Base-by-base conservation (phyloP, 2,329 filamentous ascomycete genomes). In the Trichoderma guizhouense region DNA sequence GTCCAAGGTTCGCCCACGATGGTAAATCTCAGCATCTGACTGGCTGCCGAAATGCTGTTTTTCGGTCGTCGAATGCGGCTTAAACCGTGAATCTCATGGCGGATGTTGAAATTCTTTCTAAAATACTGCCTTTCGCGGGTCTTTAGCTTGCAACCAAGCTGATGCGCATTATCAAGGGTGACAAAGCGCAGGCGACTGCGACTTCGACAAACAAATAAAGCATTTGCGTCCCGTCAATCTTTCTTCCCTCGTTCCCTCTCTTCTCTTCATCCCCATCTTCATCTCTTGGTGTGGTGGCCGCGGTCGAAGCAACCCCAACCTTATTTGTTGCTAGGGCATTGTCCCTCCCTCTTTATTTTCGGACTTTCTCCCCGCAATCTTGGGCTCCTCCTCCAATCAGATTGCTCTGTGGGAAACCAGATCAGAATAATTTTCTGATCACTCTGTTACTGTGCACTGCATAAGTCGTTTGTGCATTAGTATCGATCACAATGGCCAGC, bases 1-100 rank as follows among this genome's bases (percentile, higher is more conserved):
- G 74, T 69, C 72, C 68, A 28, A 69, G 64, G 57, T 51, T 74
- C 62, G 70, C 67, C 71, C 75, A 76, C 75, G 73, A 73, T 72
- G 67, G 30, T 26, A 67, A 32, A 24, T 61, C 39, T 26, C 34
- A 24, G 9, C 9, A 28, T 74, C 66, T 76, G 57, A 76, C 72
- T 76, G 75, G 75, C 61, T 24, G 69, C 65, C 18, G 28, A 30
- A 24, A 55, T 55, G 18, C 51, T 62, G 55, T 34, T n/a, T 65
- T 64, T 74, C 73, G 63, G 65, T 71, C 67, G 71, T 73, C 69
- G 57, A 73, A 74, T 69, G 69, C 74, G 73, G 72, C 70, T 47
- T 72, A 72, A 72, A 60, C 69, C 43, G 57, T 39, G 57, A 69
- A 72, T 63, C 53, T 39, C 63, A 67, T 67, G 51, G 70, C 57